Base-by-base conservation (phyloP, 768 basidiomycete genomes). In the Tulasnella sp. region DNA sequence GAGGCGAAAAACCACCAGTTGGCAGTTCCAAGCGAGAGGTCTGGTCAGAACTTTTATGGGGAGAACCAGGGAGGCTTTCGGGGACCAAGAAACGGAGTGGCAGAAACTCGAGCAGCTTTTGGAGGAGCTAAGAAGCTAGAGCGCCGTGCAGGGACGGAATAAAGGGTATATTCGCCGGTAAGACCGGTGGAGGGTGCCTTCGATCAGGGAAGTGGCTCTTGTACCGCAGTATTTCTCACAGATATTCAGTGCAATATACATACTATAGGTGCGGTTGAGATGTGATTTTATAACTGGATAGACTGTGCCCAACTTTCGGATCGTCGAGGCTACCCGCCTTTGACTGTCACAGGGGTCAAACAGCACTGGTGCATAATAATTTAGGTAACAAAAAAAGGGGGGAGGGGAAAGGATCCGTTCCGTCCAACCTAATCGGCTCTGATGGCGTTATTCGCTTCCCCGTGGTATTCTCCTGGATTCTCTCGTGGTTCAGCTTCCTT, bases 1-100 rank as follows among this genome's bases (percentile, higher is more conserved):
- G 86, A 85, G 42, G 31, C 40, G 76, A 46, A 80, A 58, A 37
- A 22, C 40, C 46, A 72, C 18, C 3, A 80, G 87, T 81, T 99
- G 98, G 98, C 90, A 89, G 85, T 89, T 94, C 83, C 95, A 97
- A 86, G 95, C 92, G 69, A 89, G 93, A 78, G 96, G 95, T 81
- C 88, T 98, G 80, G 90, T 98, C 81, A 89, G 97, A 86, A 93
- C 92, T 76, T 99, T 98, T 86, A 90, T 95, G 86, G 97, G 94
- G 9, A 88, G 94, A 81, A 95, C 94, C 81, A 92, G 88, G 85
- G 94, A 92, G 54, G 84, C 87, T 80, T 98, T 96, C 82, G 94
- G 93, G 85, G 96, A 96, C 76, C 60, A 64, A 64, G 94, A 98
- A 85, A 89, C 92, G 5, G 96, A 96, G 87, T 98, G 94, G 93